Percentiles rank a stretch among this genome's conserved stretches.
Conservation (phyloP, 192 early-diverging fungal genomes). For the Ambispora gerdemannii region DNA sequence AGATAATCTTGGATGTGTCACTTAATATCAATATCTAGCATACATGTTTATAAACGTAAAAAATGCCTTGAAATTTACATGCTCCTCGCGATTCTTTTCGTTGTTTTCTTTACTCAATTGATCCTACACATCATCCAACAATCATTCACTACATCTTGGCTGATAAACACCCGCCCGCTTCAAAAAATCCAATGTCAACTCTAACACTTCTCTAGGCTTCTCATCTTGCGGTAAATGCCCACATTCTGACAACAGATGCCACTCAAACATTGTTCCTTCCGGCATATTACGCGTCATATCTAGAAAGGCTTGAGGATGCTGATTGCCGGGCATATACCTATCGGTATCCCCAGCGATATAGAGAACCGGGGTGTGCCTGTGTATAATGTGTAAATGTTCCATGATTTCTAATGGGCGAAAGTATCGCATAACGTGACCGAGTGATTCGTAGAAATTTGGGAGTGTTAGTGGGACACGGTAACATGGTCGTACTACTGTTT, state of each 20-base stretch:
- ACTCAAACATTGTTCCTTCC: neutral
- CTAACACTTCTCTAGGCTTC: neutral
- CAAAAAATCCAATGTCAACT: neutral
- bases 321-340: neutral
- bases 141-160: too few species aligned
- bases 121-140: too few species aligned
- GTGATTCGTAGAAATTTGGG: slow-evolving; percentile 21
- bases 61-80: too few species aligned
- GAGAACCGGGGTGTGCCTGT: neutral
- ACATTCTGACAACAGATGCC: neutral
- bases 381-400: neutral
- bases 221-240: slow-evolving; percentile 27
- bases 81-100: too few species aligned
- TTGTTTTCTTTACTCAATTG: too few species aligned
- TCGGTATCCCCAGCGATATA: slow-evolving; percentile 15
- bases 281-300: neutral
- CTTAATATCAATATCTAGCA: too few species aligned
- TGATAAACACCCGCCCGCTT: neutral
- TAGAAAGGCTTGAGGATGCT: neutral
- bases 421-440: slow-evolving; percentile 11
- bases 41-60: too few species aligned
- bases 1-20: too few species aligned
- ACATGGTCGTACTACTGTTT: slow-evolving; percentile 14
- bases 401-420: slow-evolving; percentile 9
- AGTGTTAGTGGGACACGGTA: slow-evolving; percentile 18